Base-by-base conservation (phyloP, 345 rosid species). In the Dipteronia dyeriana region DNA sequence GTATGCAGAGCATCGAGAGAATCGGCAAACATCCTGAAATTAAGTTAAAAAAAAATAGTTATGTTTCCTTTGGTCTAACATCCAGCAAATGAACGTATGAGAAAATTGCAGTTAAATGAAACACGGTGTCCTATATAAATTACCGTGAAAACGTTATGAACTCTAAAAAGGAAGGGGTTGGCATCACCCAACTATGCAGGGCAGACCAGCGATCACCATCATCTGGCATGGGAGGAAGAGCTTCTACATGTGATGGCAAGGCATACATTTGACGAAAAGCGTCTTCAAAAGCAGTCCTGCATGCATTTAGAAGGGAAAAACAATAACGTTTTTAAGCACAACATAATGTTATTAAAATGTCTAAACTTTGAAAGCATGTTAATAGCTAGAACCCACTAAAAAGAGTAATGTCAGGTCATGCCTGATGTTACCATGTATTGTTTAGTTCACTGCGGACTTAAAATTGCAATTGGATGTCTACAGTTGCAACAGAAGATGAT, bases 141-240 rank as follows among this genome's bases (percentile, higher is more conserved):
- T 86, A 90, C 99, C 97, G 79, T 66, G 99, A 87, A 83, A 96
- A 96, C 97, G 91, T 94, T 61, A 91, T 73, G 79, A 91, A 96
- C 85, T 96, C 98, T 66, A 96, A 85, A 82, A 94, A 94, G 71
- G 97, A 94, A 75, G 97, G 88, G 60, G 99, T 96, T 75, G 97
- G 99, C 98, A 96, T 94, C 83, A 91, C 97, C 99, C 99, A 96
- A 76, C 97, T 85, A 81, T 96, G 97, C 77, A 93, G 88, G 71
- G 94, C 81, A 77, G 98, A 96, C 99, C 99, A 96, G 80, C 85
- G 84, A 74, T 92, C 89, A 76, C 92, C 94, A 86, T 92, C 99
- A 79, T 85, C 90, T 29, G 98, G 98, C 99, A 94, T 96, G 63
- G 97, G 97, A 14, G 98, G 98, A 81, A 94, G 97, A 82, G 86